Evolutionary conservation across 176 grass and related monocot species (phyloP), one percentile per base, ranked within the genome.

Genomic region (Pontederia crassipes): DNA sequence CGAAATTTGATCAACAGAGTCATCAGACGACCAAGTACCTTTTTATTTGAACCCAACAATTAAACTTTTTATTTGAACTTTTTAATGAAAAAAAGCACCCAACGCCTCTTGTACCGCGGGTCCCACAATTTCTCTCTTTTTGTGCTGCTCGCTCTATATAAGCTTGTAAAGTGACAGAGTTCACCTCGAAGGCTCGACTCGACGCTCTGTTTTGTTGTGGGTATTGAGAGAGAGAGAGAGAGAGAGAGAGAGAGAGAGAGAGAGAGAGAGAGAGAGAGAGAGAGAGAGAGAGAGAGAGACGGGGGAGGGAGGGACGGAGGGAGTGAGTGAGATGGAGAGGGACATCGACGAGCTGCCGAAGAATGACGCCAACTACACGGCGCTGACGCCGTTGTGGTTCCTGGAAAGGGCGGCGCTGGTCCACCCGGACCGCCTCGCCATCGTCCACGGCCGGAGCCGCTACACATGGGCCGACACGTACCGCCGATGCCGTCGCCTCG

Each of bases 351-450:
- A 92, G n/a, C 76, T 97, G n/a, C 87, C 87, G 10, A 83, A 68
- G 79, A 97, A 97, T 74, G 67, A 65, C 15, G 87, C 93, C 62
- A 97, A 97, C 71, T 71, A 81, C 93, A 92, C 73, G 58, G 84
- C 93, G 47, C 81, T 97, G 6, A 97, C 87, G 54, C 87, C 87
- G 26, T 87, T 97, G 46, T 92, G 93, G 93, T 97, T 97, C 81
- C 84, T 97, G 8, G 87, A 97, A 55, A 76, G 87, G 57, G 87
- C 93, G 2, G 84, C 93, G 35, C 67, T 91, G 84, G 93, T 83
- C 48, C 84, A 92, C 27, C 87, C 87, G 48, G 67, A 74, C 67
- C 86, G 79, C 70, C 65, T 57, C 2, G 75, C 93, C 9, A 45
- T 92, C 15, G 71, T 97, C 67, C 93, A 97, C 69, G 87, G 93